Evolutionary conservation across 805 yeast species (phyloP).

Genomic region (Candida awuae): DNA sequence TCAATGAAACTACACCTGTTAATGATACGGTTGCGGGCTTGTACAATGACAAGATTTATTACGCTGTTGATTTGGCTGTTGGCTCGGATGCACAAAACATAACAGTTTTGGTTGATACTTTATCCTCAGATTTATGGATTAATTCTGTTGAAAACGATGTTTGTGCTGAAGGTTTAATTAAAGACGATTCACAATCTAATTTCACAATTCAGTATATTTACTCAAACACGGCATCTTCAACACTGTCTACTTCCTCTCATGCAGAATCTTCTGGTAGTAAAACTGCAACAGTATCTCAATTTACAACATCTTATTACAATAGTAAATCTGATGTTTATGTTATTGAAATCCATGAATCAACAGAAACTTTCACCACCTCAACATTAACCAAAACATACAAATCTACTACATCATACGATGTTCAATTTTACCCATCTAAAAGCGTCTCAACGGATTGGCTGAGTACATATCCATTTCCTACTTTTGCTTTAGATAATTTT

Average conservation of each 20-base stretch:
- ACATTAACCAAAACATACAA: neutral
- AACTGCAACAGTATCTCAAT: neutral
- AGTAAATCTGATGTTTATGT: slow-evolving; percentile 12
- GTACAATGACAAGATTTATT: slow-evolving; percentile 29
- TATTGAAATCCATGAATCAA: slow-evolving; percentile 9
- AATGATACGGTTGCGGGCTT: slow-evolving; percentile 9
- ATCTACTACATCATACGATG: slow-evolving; percentile 4
- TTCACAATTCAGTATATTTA: slow-evolving; percentile 5
- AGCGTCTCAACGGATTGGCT: slow-evolving; percentile 5
- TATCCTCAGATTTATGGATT: slow-evolving; percentile 62
- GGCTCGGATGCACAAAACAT: slow-evolving; percentile 50
- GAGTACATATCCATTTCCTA: slow-evolving; percentile 11
- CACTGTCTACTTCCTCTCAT: neutral
- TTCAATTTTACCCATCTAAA: slow-evolving; percentile 9
- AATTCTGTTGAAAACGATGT: slow-evolving; percentile 17
- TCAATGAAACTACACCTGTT: neutral
- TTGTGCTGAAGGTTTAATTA: slow-evolving; percentile 2
- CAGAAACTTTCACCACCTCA: slow-evolving; percentile 1
- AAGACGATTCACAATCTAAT: slow-evolving; percentile 1
- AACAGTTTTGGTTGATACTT: slow-evolving; percentile 53
- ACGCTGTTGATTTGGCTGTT: slow-evolving; percentile 34
- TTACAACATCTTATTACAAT: slow-evolving; percentile 3
- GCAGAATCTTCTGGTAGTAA: neutral
- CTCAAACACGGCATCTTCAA: neutral
- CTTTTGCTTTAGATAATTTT: slow-evolving; percentile 5